Conservation (phyloP, 352 stramenopile genomes). For the Phytophthora foliorum region DNA sequence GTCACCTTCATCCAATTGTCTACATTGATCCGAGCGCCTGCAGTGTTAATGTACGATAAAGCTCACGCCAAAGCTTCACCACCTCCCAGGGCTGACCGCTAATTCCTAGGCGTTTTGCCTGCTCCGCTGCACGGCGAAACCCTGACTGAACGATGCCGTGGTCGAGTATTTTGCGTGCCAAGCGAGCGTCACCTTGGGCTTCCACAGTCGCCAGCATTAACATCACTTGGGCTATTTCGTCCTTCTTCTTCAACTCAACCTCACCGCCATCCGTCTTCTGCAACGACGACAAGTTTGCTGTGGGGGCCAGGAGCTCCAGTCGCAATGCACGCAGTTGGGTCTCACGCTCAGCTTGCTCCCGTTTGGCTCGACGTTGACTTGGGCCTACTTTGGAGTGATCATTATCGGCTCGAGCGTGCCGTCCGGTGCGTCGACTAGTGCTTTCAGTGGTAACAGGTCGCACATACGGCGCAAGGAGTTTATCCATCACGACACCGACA, state of each 20-base stretch:
- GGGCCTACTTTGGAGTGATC: slow-evolving; percentile 12
- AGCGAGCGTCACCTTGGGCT: slow-evolving; percentile 52
- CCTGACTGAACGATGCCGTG: slow-evolving; percentile 42
- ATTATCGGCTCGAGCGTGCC: slow-evolving; percentile 4
- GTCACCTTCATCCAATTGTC: too few species aligned
- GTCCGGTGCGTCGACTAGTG: slow-evolving; percentile 17
- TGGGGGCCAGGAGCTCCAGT: slow-evolving; percentile 56
- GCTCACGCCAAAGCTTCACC: slow-evolving; percentile 66
- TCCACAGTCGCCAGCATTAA: slow-evolving; percentile 62
- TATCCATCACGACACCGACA: slow-evolving; percentile 47
- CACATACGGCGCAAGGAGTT: slow-evolving; percentile 36
- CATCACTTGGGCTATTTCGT: slow-evolving; percentile 24
- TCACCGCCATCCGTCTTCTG: neutral
- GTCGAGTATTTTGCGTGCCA: slow-evolving; percentile 52
- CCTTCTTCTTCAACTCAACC: slow-evolving; percentile 17
- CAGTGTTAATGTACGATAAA: slow-evolving; percentile 63
- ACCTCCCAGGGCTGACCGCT: slow-evolving; percentile 49
- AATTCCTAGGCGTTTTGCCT: slow-evolving; percentile 51
- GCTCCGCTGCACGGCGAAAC: slow-evolving; percentile 52
- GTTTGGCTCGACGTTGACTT: slow-evolving; percentile 32
- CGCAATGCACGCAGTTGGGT: slow-evolving; percentile 42
- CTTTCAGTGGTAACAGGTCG: slow-evolving; percentile 13
- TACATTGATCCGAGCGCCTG: slow-evolving; percentile 21
- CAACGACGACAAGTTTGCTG: slow-evolving; percentile 9
- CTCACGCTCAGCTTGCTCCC: slow-evolving; percentile 47